Evolutionary conservation across 2,329 filamentous ascomycete species (phyloP), one percentile per base, ranked within the genome.

Genomic region (Fusarium sp.): DNA sequence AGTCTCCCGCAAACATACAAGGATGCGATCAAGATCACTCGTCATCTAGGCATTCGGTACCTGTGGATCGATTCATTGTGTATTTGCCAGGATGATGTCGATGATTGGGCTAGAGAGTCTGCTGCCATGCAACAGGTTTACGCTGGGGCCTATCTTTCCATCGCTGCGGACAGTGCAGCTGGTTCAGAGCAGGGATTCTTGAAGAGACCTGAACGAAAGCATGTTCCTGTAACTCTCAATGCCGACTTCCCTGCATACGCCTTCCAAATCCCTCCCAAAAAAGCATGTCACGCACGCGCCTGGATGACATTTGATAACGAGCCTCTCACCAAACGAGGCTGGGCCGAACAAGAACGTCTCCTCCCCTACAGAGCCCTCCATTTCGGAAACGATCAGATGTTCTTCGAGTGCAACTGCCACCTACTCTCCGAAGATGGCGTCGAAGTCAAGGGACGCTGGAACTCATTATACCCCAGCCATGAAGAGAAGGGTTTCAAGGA

Each of bases 31-130:
- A 58, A 47, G 6, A n/a, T 67, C 5, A 64, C 62, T 2, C 62
- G 62, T 0, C 24, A 59, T 25, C 48, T 71, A 1, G 65, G 58
- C 2, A 20, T 61, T 6, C 41, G 53, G 1, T 67, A 12, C 12
- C 45, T 71, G 0, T 69, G 68, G 66, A 67, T 71, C 4, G 68
- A 71, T 18, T 60, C 62, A 0, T 12, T 60, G 11, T 69, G 59
- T 13, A 69, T 71, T 13, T 63, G 58, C 4, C 62, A 71, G 20
- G 68, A 67, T 3, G 66, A 69, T 10, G 0, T 25, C 1, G 57
- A 67, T 13, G 58, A 71, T 2, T 70, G 67, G 61, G 40, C 53
- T 0, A 25, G 51, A 25, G 65, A 65, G 13, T 58, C 65, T 29
- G 65, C 61, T 7, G 49, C 54, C 1, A 70, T 70, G 65, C n/a